Percentiles rank a stretch among this genome's conserved stretches.
These are phyloP conservation scores for Leccinum olivaceopallidum DNA, from an alignment of 768 basidiomycete genomes.

Conservation along the genomic window DNA sequence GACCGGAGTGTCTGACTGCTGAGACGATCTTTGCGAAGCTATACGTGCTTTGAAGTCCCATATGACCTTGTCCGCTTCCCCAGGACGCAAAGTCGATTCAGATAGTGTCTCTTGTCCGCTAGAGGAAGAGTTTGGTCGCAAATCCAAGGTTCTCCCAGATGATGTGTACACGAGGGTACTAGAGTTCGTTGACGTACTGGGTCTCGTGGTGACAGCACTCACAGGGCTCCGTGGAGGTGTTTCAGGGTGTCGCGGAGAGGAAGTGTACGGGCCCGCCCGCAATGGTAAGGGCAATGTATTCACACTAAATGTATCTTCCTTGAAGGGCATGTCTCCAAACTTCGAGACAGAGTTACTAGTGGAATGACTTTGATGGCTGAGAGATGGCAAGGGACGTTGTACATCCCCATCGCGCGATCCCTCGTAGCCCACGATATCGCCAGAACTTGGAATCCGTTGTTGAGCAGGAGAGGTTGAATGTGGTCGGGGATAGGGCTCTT, in stretches of 20 bases:
- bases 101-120: constrained; percentile 35
- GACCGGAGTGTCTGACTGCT: constrained; percentile 16
- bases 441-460: constrained; percentile 28
- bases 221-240: constrained; percentile 66
- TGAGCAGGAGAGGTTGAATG: constrained; percentile 52
- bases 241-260: constrained; percentile 37
- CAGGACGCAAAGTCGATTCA: constrained; percentile 35
- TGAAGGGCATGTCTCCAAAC: constrained; percentile 33
- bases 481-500: constrained; percentile 63
- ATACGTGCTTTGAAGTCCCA: constrained; percentile 29
- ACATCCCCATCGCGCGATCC: constrained; percentile 29
- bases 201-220: constrained; percentile 48
- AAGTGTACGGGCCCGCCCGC: constrained; percentile 30
- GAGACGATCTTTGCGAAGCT: constrained; percentile 19
- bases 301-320: constrained; percentile 30
- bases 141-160: constrained; percentile 29
- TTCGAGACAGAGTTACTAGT: constrained; percentile 28
- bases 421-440: constrained; percentile 21
- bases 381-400: constrained; percentile 27
- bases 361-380: constrained; percentile 31
- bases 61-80: constrained; percentile 31
- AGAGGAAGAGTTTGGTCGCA: constrained; percentile 27
- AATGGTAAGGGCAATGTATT: constrained; percentile 26
- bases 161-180: constrained; percentile 27
- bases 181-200: constrained; percentile 36